Evolutionary conservation across 768 basidiomycete genomes (phyloP).

Genomic region (Tricholomella constricta): DNA sequence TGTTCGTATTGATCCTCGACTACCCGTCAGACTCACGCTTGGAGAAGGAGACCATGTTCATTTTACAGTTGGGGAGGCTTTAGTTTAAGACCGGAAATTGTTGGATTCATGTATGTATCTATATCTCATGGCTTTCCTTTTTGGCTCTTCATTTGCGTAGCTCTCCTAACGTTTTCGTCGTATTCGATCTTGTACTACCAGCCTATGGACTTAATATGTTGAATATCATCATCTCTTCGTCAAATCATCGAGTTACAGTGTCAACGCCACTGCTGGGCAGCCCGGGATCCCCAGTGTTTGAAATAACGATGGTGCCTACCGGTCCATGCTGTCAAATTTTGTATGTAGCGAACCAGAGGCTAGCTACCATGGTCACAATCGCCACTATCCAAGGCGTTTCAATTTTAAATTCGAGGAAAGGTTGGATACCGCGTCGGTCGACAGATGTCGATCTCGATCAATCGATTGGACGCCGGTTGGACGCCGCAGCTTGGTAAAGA

Average conservation of each 20-base stretch:
- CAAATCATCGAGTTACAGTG: too few relatives aligned
- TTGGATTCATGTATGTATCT: conserved; percentile 2
- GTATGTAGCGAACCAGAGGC: too few relatives aligned
- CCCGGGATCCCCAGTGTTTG: too few relatives aligned
- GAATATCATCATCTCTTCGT: neutral
- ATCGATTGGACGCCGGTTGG: neutral
- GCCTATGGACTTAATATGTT: neutral
- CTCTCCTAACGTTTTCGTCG: conserved; percentile 3
- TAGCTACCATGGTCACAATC: too few relatives aligned
- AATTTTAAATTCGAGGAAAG: neutral
- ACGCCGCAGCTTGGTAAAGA: neutral
- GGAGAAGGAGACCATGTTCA: conserved; percentile 86
- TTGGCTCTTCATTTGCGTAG: conserved; percentile 5
- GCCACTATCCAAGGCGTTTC: neutral
- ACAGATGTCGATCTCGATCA: too few relatives aligned
- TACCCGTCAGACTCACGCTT: conserved; percentile 77
- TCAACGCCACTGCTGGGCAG: too few relatives aligned
- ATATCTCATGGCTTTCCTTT: neutral
- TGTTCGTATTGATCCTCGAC: conserved; percentile 78
- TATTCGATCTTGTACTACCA: conserved; percentile 2
- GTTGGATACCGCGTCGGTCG: too few relatives aligned
- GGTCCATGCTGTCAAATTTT: too few relatives aligned
- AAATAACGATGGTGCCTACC: too few relatives aligned
- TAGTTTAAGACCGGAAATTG: conserved; percentile 23
- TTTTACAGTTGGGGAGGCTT: conserved; percentile 49